Evolutionary conservation across 1,139 yeast genomes (phyloP), one percentile per base, ranked within the genome.

Genomic region (Pichia sp.): DNA sequence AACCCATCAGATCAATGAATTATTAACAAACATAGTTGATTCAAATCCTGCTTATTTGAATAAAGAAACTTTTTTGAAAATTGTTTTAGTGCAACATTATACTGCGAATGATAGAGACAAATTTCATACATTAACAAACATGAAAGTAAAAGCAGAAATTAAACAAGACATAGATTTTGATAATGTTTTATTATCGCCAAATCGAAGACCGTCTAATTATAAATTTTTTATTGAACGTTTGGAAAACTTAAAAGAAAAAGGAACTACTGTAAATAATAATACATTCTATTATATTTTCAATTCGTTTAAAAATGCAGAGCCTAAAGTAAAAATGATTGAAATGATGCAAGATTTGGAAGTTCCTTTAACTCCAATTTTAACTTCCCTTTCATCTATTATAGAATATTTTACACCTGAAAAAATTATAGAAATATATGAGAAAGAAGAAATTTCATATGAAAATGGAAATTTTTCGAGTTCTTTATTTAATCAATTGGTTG

Each of bases 241-340:
- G 8, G 55, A 55, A 37, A 36, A 31, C 7, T 32, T 54, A 25
- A 32, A 43, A 30, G 41, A 43, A 2, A 43, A 42, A 10, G 48
- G 50, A 8, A 27, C 40, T 6, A 22, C 16, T 2, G 52, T 59
- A 3, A 58, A 58, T 39, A 36, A 40, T 5, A 55, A 56, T 24
- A 59, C 62, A 2, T 59, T 61, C 60, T 59, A 59, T 39, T 51
- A 49, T 24, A 27, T 55, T 3, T 58, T 51, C 35, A 47, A 54
- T 9, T 38, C 51, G 30, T 46, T 59, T 10, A 45, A 46, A 30
- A 43, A 45, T 2, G 40, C 47, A 2, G 50, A 49, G 16, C 43
- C 56, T 1, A 52, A 55, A 39, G 6, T 52, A 2, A 41, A 50
- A 42, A 27, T 57, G 32, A 35, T 59, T 20, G 49, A 51, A 8